Evolutionary conservation across 2,329 filamentous ascomycete species (phyloP).

Genomic region (Basipetospora chlamydospora): DNA sequence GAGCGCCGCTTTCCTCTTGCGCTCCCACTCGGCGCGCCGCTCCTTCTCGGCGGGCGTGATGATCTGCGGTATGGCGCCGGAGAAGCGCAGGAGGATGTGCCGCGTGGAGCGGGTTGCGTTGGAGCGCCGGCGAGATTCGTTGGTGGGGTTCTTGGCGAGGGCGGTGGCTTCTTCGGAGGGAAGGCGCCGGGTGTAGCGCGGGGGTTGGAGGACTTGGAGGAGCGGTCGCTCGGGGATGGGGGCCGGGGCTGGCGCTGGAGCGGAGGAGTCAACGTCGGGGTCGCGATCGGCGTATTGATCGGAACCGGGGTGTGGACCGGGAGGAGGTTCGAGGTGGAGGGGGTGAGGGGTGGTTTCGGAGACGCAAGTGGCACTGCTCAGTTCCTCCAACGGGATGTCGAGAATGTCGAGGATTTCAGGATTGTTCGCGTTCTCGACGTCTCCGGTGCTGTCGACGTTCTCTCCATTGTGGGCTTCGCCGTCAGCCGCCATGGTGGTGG

Average conservation of each 20-base stretch:
- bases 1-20: neutral
- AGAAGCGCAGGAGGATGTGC: constrained; percentile 5
- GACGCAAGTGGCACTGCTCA: too few species aligned
- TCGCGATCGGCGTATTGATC: too few species aligned
- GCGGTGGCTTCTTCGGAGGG: constrained; percentile 1
- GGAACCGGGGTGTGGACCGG: too few species aligned
- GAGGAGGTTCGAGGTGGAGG: too few species aligned
- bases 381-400: too few species aligned
- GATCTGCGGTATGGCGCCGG: constrained; percentile 1
- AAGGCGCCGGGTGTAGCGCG: constrained; percentile 1
- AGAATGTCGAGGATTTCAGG: too few species aligned
- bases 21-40: neutral
- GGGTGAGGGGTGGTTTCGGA: too few species aligned
- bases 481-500: too few species aligned
- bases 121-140: constrained; percentile 4
- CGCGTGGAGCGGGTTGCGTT: constrained; percentile 5
- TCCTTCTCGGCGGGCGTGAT: constrained; percentile 1
- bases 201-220: neutral
- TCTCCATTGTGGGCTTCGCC: too few species aligned
- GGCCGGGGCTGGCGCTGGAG: neutral
- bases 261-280: too few species aligned
- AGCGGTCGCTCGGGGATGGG: neutral
- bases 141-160: neutral
- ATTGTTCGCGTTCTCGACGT: too few species aligned
- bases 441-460: too few species aligned